Conservation (phyloP, 192 early-diverging fungal genomes). For the Pilaira anomala region DNA sequence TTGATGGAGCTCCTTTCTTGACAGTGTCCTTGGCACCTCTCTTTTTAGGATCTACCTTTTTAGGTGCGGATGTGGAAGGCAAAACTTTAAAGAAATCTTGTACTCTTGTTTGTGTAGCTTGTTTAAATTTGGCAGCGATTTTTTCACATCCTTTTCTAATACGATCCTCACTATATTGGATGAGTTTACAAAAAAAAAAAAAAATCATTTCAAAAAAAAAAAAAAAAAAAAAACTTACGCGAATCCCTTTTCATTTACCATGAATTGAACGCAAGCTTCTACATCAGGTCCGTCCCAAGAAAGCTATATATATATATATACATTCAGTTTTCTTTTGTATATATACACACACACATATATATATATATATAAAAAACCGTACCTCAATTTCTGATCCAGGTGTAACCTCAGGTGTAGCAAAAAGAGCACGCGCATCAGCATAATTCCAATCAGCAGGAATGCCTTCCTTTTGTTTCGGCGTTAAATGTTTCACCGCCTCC, state of each 20-base stretch:
- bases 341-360: neutral
- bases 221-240: conserved; percentile 45
- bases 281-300: conserved; percentile 74
- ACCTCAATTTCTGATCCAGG: conserved; percentile 71
- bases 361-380: neutral
- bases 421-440: conserved; percentile 84
- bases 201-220: neutral
- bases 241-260: conserved; percentile 96
- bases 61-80: conserved; percentile 6
- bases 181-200: conserved; percentile 6
- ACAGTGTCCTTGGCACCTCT: too few species aligned
- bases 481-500: conserved; percentile 67
- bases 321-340: neutral
- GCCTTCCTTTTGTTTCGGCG: conserved; percentile 69
- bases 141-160: conserved; percentile 79
- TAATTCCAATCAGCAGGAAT: conserved; percentile 90
- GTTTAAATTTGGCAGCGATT: conserved; percentile 69
- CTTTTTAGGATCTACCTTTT: neutral
- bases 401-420: conserved; percentile 74
- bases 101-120: conserved; percentile 86
- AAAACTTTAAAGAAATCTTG: conserved; percentile 80
- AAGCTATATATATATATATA: conserved; percentile 42
- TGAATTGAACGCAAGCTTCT: conserved; percentile 81
- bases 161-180: conserved; percentile 70
- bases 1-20: too few species aligned